Evolutionary conservation across 805 yeast species (phyloP).

Genomic region (Lachancea waltii): DNA sequence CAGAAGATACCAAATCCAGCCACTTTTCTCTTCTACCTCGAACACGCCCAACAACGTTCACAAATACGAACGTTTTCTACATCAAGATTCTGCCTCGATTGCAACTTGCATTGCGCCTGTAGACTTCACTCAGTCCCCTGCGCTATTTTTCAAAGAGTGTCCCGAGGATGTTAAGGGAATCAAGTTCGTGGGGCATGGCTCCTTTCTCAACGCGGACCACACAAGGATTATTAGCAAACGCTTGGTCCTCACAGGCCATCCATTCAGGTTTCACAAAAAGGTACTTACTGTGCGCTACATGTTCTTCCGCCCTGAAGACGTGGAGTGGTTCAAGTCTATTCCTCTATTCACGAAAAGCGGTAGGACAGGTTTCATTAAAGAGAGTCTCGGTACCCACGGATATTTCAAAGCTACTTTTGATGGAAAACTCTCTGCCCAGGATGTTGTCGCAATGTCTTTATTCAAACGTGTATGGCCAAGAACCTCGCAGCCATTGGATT

Average conservation of each 20-base stretch:
- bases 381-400: conserved; percentile 96
- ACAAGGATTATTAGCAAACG: conserved; percentile 82
- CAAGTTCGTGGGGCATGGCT: conserved; percentile 82
- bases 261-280: conserved; percentile 88
- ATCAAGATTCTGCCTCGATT: conserved; percentile 63
- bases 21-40: conserved; percentile 74
- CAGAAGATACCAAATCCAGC: conserved; percentile 76
- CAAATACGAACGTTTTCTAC: conserved; percentile 77
- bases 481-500: conserved; percentile 3
- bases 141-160: conserved; percentile 65
- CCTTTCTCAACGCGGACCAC: conserved; percentile 81
- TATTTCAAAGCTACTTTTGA: conserved; percentile 95
- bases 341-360: conserved; percentile 92
- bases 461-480: conserved; percentile 94
- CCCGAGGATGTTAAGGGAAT: conserved; percentile 41
- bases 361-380: conserved; percentile 89
- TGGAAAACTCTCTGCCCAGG: conserved; percentile 84
- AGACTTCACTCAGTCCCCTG: conserved; percentile 77
- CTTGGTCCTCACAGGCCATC: conserved; percentile 85
- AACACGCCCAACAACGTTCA: conserved; percentile 79
- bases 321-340: conserved; percentile 80
- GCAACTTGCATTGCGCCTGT: conserved; percentile 90
- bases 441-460: conserved; percentile 86
- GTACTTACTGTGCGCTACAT: conserved; percentile 91
- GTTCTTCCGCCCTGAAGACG: conserved; percentile 91